phyloP scores from a whole-genome alignment of 768 basidiomycete species.

The Brasilioporus rufonigricans region DNA sequence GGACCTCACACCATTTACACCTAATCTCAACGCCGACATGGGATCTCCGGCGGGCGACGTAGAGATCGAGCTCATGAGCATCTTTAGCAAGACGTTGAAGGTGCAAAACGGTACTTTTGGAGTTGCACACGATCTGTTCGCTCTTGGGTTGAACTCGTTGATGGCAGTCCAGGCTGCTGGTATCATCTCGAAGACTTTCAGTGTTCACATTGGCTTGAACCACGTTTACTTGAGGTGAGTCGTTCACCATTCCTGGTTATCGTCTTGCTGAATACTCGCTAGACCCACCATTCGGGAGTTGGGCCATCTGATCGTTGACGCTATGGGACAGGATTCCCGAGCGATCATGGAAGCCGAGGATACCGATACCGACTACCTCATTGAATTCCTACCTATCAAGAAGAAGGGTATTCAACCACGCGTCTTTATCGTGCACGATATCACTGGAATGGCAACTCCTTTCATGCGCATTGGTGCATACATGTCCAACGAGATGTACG shows the following conservation, averaged over 20 bases:
- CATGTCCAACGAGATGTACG: constrained; percentile 33
- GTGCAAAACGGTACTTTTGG: constrained; percentile 22
- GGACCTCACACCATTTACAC: constrained; percentile 22
- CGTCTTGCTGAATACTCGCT: not conserved
- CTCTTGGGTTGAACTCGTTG: constrained; percentile 30
- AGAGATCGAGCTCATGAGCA: constrained; percentile 24
- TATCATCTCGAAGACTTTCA: constrained; percentile 28
- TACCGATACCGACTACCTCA: constrained; percentile 28
- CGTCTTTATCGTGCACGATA: constrained; percentile 30
- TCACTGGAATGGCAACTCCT: constrained; percentile 32
- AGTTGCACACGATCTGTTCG: constrained; percentile 29
- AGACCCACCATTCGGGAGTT: constrained; percentile 29
- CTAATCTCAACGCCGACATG: constrained; percentile 23
- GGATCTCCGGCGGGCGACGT: constrained; percentile 27
- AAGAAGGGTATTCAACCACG: constrained; percentile 30
- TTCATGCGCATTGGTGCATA: constrained; percentile 33
- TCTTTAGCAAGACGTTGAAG: constrained; percentile 26
- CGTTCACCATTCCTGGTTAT: not conserved
- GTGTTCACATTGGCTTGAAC: constrained; percentile 29
- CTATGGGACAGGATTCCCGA: constrained; percentile 28
- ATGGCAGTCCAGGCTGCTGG: constrained; percentile 34
- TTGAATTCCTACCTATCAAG: constrained; percentile 31
- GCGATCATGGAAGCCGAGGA: constrained; percentile 32
- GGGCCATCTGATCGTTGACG: constrained; percentile 25
- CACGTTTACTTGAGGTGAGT: constrained; percentile 30